A percentile compares a stretch with the other conserved stretches of the same genome.
phyloP scores from a whole-genome alignment of 805 yeast genomes.

The Scheffersomyces coipomensis region DNA sequence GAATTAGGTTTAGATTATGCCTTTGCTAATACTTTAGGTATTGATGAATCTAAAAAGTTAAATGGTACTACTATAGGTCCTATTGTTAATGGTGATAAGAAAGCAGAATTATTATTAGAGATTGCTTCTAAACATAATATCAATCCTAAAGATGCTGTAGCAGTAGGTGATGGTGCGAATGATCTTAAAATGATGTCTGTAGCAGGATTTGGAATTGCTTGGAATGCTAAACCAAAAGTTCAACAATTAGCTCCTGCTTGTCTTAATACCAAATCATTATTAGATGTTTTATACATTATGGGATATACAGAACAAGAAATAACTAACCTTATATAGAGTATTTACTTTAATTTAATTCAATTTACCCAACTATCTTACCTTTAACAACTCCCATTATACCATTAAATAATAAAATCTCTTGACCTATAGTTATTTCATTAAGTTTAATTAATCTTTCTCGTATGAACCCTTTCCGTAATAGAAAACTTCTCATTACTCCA shows the following conservation, averaged over 20 bases:
- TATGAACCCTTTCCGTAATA: constrained; percentile 53
- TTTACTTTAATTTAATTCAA: background rate
- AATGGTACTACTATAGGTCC: constrained; percentile 79
- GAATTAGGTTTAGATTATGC: constrained; percentile 80
- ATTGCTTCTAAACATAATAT: constrained; percentile 57
- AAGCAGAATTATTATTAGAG: constrained; percentile 68
- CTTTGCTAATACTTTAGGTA: constrained; percentile 69
- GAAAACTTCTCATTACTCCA: constrained; percentile 73
- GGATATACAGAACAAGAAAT: constrained; percentile 68
- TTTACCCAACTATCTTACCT: constrained; percentile 43
- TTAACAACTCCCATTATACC: constrained; percentile 78
- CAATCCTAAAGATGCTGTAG: constrained; percentile 57
- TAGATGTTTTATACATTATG: constrained; percentile 75
- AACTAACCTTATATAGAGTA: background rate
- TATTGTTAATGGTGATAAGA: constrained; percentile 81
- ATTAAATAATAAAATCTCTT: constrained; percentile 70
- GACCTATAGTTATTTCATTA: constrained; percentile 58
- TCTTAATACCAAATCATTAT: constrained; percentile 69
- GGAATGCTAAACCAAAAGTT: constrained; percentile 96
- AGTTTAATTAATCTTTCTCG: constrained; percentile 51
- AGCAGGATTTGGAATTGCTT: constrained; percentile 94
- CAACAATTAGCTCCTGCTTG: constrained; percentile 80
- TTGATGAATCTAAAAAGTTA: constrained; percentile 47
- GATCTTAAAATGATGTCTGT: constrained; percentile 88
- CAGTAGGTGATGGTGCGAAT: constrained; percentile 97